A percentile compares a stretch with the other conserved stretches of the same genome.
phyloP scores from a whole-genome alignment of 2,329 filamentous ascomycete genomes.

The Metarhizium rileyi region DNA sequence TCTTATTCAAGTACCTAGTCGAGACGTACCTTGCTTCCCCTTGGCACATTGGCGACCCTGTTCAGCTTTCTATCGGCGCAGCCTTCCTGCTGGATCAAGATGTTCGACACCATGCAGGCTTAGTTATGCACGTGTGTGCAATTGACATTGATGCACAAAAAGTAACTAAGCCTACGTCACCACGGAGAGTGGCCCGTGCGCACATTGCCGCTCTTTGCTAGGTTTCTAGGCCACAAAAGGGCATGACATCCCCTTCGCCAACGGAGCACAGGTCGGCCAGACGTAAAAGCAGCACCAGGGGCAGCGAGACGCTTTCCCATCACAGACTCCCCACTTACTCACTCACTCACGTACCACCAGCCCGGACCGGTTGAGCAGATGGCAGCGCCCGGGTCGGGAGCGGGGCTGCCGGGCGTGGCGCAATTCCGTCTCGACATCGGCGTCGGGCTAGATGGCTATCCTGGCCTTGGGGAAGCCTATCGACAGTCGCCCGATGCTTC shows the following conservation, averaged over 20 bases:
- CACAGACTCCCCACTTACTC: too few relatives aligned
- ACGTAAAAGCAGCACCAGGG: slow-evolving; percentile 6
- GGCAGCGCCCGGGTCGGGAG: slow-evolving; percentile 1
- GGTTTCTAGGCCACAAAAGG: neutral
- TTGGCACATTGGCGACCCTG: too few relatives aligned
- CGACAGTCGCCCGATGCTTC: neutral
- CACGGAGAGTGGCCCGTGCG: neutral
- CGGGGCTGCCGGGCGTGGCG: slow-evolving; percentile 7
- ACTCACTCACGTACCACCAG: neutral
- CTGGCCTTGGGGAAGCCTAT: neutral
- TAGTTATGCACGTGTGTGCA: too few relatives aligned
- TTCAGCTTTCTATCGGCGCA: too few relatives aligned
- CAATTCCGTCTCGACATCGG: slow-evolving; percentile 7
- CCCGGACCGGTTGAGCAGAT: neutral
- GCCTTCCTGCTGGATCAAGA: too few relatives aligned
- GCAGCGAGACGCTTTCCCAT: too few relatives aligned
- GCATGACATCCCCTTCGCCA: neutral
- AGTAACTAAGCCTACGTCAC: too few relatives aligned
- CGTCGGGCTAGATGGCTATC: slow-evolving; percentile 1
- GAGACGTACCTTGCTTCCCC: too few relatives aligned
- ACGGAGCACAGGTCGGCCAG: neutral
- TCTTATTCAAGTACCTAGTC: too few relatives aligned
- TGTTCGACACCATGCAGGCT: too few relatives aligned
- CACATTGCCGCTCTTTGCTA: slow-evolving; percentile 2
- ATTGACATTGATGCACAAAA: too few relatives aligned